Base-by-base conservation (phyloP, 345 rosid genomes). In the Erysimum cheiranthoides region DNA sequence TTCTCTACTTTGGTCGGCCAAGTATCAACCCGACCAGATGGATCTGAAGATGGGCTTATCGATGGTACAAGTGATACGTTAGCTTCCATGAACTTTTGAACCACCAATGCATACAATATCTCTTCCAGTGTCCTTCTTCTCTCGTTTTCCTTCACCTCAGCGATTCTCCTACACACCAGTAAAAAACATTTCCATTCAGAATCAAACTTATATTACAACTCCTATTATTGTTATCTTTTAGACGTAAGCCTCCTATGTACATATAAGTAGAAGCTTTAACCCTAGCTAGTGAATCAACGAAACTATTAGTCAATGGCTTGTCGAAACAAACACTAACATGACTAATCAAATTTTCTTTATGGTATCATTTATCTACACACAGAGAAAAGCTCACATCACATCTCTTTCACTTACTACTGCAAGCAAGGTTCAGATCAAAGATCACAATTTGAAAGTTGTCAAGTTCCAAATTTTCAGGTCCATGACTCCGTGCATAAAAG, bases 1-100 rank as follows among this genome's bases (percentile, higher is more conserved):
- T 82, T 83, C 49, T 86, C 89, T 3, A 82, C 91, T 77, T 92
- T 83, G 68, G 80, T 82, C 1, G 94, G 88, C 97, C 97, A 87
- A 0, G 79, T 39, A 30, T 91, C 93, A 53, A 89, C 90, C 8
- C 66, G 83, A 62, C 87, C 90, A 6, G 93, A 85, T 34, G 87
- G 84, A 12, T 85, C 88, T 2, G 85, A 77, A 27, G 89, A 69
- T 52, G 89, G 80, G 35, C 79, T 78, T 66, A 95, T 61, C 5
- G 87, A 74, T 12, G 98, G 96, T 59, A 89, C 77, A 82, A 95
- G 73, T 43, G 98, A 84, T 61, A 95, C 91, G 74, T 86, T 66
- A 14, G 97, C 93, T 75, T 93, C 98, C 96, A 89, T 91, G 79
- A 95, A 95, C 79, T 84, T 93, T 75, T 91, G 94, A 73, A 95